These are phyloP conservation scores for Coelastrella sp. DNA, from an alignment of 139 green algal species.

Conservation along the genomic window DNA sequence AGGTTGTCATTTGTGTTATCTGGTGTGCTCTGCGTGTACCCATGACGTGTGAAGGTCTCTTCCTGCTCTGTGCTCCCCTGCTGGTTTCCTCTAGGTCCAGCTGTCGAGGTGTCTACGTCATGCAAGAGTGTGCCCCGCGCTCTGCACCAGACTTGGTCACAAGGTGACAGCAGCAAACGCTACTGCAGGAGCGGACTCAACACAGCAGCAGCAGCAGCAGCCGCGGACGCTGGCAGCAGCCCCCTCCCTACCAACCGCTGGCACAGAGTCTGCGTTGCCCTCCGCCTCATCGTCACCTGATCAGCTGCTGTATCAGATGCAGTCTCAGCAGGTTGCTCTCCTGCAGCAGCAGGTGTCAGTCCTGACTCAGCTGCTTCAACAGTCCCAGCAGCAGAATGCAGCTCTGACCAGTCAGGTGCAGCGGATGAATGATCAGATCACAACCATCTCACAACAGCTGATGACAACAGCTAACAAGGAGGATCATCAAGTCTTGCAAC, in stretches of 20 bases:
- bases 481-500: background rate
- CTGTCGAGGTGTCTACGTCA: too few relatives aligned
- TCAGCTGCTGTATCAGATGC: background rate
- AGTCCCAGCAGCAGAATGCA: background rate
- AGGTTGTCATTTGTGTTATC: too few relatives aligned
- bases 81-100: too few relatives aligned
- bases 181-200: background rate
- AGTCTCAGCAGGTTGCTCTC: background rate
- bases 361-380: background rate
- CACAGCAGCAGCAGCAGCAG: conserved; percentile 13
- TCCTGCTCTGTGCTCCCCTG: too few relatives aligned
- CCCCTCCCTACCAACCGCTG: background rate
- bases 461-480: too few relatives aligned
- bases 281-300: background rate
- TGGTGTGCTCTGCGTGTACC: too few relatives aligned
- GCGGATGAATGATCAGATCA: background rate
- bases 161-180: background rate
- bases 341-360: background rate
- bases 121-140: too few relatives aligned
- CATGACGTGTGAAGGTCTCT: too few relatives aligned
- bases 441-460: background rate
- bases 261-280: background rate
- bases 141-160: too few relatives aligned
- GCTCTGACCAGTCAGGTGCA: background rate
- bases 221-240: background rate